Conservation (phyloP, 352 stramenopile species). For the Pythium scleroteichum region DNA sequence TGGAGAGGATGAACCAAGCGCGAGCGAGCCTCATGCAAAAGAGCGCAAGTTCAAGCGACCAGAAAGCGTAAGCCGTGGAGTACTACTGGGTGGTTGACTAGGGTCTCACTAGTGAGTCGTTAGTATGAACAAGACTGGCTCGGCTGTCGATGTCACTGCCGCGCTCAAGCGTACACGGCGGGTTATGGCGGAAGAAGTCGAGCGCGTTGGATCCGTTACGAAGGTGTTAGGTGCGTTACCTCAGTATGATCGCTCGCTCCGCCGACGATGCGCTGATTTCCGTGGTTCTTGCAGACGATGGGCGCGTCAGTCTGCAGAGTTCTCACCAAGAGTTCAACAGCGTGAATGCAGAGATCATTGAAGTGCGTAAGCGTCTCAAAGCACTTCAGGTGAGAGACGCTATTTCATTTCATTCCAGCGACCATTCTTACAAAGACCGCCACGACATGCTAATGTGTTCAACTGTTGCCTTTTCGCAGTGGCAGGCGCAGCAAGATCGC, state of each 20-base stretch:
- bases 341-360: slow-evolving; percentile 54
- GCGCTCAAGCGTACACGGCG: slow-evolving; percentile 64
- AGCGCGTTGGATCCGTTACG: slow-evolving; percentile 61
- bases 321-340: slow-evolving; percentile 63
- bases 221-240: slow-evolving; percentile 49
- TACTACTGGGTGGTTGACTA: too few species aligned
- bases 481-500: slow-evolving; percentile 73
- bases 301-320: slow-evolving; percentile 51
- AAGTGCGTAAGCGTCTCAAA: slow-evolving; percentile 65
- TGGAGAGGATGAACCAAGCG: slow-evolving; percentile 54
- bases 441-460: too few species aligned
- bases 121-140: slow-evolving; percentile 31
- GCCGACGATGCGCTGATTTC: not conserved
- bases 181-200: slow-evolving; percentile 73
- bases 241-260: too few species aligned
- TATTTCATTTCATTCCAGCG: too few species aligned
- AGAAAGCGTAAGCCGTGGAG: slow-evolving; percentile 23
- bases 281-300: slow-evolving; percentile 40
- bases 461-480: too few species aligned
- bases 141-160: slow-evolving; percentile 58
- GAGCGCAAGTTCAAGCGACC: slow-evolving; percentile 6
- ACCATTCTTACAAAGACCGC: too few species aligned
- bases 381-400: slow-evolving; percentile 36
- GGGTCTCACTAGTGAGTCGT: too few species aligned
- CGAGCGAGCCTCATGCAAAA: slow-evolving; percentile 47